Evolutionary conservation across 1,139 yeast species (phyloP).

Genomic region (Blastobotrys ciferrii): DNA sequence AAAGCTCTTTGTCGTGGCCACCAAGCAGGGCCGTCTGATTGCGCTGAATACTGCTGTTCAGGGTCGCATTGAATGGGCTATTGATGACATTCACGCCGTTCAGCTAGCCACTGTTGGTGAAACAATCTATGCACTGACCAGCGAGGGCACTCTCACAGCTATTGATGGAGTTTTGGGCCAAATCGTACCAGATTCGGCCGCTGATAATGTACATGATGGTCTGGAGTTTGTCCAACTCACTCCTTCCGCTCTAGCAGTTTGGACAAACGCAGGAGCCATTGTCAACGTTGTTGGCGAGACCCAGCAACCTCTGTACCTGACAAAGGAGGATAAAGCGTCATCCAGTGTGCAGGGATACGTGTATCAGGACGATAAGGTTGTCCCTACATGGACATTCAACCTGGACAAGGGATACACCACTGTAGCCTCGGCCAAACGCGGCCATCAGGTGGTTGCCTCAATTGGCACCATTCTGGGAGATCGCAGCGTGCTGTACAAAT

Average conservation of each 20-base stretch:
- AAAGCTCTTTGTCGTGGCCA: conserved; percentile 47
- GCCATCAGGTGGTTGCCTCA: conserved; percentile 54
- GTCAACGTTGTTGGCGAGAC: conserved; percentile 9
- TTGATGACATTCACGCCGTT: conserved; percentile 30
- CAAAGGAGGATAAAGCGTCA: neutral
- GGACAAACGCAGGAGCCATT: conserved; percentile 5
- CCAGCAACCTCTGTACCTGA: neutral
- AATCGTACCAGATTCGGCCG: conserved; percentile 5
- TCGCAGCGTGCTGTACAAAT: conserved; percentile 78
- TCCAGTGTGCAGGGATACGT: conserved; percentile 14
- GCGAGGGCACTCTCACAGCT: conserved; percentile 21
- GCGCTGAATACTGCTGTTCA: conserved; percentile 44
- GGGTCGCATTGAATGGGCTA: conserved; percentile 46
- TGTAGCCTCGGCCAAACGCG: conserved; percentile 42
- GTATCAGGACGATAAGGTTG: conserved; percentile 15
- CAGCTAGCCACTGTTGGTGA: conserved; percentile 25
- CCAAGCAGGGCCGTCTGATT: conserved; percentile 43
- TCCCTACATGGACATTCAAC: conserved; percentile 29
- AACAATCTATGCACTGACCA: conserved; percentile 25
- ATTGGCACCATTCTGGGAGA: conserved; percentile 70
- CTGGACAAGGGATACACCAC: conserved; percentile 37
- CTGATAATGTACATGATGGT: neutral
- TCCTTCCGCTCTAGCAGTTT: neutral
- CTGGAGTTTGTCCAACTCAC: neutral
- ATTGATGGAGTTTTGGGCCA: conserved; percentile 28